Base-by-base conservation (phyloP, 2,329 filamentous ascomycete species). In the Plenodomus lindquistii region DNA sequence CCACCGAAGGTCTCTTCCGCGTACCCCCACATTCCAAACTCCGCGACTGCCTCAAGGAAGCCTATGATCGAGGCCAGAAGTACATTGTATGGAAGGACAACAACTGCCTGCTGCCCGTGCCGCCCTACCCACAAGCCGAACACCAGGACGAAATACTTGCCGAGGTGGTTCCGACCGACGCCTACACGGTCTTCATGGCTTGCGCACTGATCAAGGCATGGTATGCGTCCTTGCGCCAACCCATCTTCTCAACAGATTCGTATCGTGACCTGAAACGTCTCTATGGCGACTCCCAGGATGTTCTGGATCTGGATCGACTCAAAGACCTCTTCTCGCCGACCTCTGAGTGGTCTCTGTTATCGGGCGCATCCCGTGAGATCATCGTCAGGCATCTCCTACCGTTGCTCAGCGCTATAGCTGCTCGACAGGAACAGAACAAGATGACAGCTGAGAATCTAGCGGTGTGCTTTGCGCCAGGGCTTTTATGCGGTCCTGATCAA, bases 131-230 rank as follows among this genome's bases (percentile, higher is more conserved):
- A 24, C 50, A 62, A 40, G 57, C 64, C 15, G 59, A 71, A 34
- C 61, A 67, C 39, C 70, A 73, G 34, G 64, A 72, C 19, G 74
- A 74, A 17, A 73, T 79, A 20, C 62, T 81, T 3, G 70, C 72
- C 19, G 76, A 80, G 47, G 63, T 80, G 4, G 75, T 78, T 24
- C 66, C 73, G 4, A 72, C 71, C 42, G 79, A 82, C 54, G 75
- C 80, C 5, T 83, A 81, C 59, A 76, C 77, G 2, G 77, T 81
- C 2, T 79, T 79, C 55, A 73, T 79, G 48, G 79, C 80, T 3
- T 79, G 80, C 9, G 77, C 75, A 6, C 57, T 83, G 37, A 78
- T 82, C 66, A 83, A 83, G 61, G 64, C 75, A 8, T 83, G 81
- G 79, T 83, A 83, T 52, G 70, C 79, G 20, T 76, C 78, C 35